These are phyloP conservation scores for Phoma sp. DNA, from an alignment of 2,329 filamentous ascomycete genomes.

Conservation along the genomic window DNA sequence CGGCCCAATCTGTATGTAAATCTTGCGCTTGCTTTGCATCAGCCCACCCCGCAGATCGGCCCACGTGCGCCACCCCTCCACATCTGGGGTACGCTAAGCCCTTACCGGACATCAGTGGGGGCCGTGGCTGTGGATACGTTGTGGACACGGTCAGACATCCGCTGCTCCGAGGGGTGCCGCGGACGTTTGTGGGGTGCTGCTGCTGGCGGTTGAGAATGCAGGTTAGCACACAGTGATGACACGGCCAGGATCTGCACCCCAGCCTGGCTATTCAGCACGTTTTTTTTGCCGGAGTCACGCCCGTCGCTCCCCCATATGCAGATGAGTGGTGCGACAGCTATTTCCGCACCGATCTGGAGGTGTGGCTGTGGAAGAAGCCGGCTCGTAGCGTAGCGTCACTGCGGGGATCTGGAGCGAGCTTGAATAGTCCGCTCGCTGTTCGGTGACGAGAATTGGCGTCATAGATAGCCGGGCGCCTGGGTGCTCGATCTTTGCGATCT, in stretches of 20 bases:
- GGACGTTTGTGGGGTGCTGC: background rate
- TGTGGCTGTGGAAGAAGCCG: background rate
- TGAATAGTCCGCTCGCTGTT: background rate
- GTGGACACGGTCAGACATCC: slow-evolving; percentile 4
- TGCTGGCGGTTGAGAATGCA: too few species aligned
- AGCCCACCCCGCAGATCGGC: slow-evolving; percentile 15
- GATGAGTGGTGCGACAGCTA: background rate
- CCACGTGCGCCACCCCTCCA: slow-evolving; percentile 15
- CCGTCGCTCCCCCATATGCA: background rate
- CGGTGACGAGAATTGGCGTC: slow-evolving; percentile 3
- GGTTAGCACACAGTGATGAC: too few species aligned
- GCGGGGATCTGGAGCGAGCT: background rate
- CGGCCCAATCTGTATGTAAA: background rate
- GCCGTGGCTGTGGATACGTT: background rate
- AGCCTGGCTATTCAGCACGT: too few species aligned
- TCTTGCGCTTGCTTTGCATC: background rate
- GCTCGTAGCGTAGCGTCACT: slow-evolving; percentile 1
- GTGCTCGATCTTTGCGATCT: background rate
- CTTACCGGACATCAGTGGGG: background rate
- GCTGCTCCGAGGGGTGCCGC: slow-evolving; percentile 10
- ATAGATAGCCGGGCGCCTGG: background rate
- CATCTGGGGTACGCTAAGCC: slow-evolving; percentile 9
- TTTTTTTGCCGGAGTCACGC: background rate
- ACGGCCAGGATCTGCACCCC: too few species aligned
- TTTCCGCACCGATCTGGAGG: background rate